phyloP scores from a whole-genome alignment of 2,329 filamentous ascomycete species.

The Colletotrichum godetiae region DNA sequence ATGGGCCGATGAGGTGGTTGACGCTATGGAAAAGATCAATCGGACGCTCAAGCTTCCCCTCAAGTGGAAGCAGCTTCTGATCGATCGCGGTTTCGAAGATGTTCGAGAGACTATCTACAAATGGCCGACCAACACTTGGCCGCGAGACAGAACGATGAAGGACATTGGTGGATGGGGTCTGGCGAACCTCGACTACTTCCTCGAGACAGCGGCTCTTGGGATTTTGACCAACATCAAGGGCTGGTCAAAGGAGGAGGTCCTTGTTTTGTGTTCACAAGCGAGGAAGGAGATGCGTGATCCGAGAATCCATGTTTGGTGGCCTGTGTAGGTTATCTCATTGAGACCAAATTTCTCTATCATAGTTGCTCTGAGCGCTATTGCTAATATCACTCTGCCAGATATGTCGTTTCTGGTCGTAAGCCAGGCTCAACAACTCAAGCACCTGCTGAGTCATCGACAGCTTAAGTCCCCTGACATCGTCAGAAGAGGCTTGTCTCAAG shows the following conservation, averaged over 20 bases:
- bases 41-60: slow-evolving; percentile 43
- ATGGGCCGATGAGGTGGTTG: slow-evolving; percentile 45
- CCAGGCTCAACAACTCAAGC: neutral
- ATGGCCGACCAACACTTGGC: slow-evolving; percentile 52
- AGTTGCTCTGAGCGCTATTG: neutral
- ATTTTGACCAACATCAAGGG: slow-evolving; percentile 50
- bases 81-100: slow-evolving; percentile 48
- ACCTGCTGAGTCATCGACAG: neutral
- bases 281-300: slow-evolving; percentile 40
- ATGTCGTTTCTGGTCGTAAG: slow-evolving; percentile 22
- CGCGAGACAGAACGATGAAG: slow-evolving; percentile 47
- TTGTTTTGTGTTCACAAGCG: slow-evolving; percentile 38
- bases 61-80: slow-evolving; percentile 42
- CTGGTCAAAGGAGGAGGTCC: slow-evolving; percentile 47
- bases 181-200: slow-evolving; percentile 45
- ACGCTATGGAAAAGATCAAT: slow-evolving; percentile 45
- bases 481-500: neutral
- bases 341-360: neutral
- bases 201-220: slow-evolving; percentile 50
- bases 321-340: slow-evolving; percentile 23
- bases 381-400: neutral
- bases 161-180: slow-evolving; percentile 46
- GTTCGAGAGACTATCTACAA: slow-evolving; percentile 44
- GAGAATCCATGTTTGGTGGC: slow-evolving; percentile 42
- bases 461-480: neutral